Base-by-base conservation (phyloP, 768 basidiomycete genomes). In the Termitomyces bulborhizus region DNA sequence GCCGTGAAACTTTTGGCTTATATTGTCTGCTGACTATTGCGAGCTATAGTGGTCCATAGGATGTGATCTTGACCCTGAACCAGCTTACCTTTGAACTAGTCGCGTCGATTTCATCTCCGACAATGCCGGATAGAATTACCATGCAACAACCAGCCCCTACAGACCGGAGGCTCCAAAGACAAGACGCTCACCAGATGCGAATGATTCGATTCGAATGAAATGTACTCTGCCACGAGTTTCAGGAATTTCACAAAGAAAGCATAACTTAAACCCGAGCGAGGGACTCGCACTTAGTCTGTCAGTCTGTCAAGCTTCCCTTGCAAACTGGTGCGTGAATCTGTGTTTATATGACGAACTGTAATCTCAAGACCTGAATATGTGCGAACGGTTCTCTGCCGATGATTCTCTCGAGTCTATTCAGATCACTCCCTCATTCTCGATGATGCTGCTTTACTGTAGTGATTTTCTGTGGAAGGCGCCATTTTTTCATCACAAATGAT, bases 1-100 rank as follows among this genome's bases (percentile, higher is more conserved):
- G 63, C 56, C 77, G 78, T 77, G 63, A 61, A 31, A 74, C 51
- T 51, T 34, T 44, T 58, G 52, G 58, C 6, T 69, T 60, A 46
- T 63, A 66, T 57, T 62, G 60, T 50, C 50, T 61, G 39, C 50
- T 46, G 26, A 31, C 18, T 32, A 41, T 18, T 29, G 16, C 50
- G 55, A 57, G 34, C 34, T 45, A 29, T 61, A 18, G 15, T 6
- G 16, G 34, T 12, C 12, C 53, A n/a, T 37, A 29, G 73, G 68
- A 51, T 69, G 73, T 57, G 70, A 73, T 58, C 54, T 62, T 36
- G 51, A 54, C 53, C 24, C 27, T 37, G 49, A 52, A 39, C 49
- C 40, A 41, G 48, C 37, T 54, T 43, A 27, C 13, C 13, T 51
- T 21, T 47, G 13, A 34, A 42, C 11, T 21, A 24, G 21, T 40